Conservation (phyloP, 345 rosid genomes). For the Toxicodendron radicans region DNA sequence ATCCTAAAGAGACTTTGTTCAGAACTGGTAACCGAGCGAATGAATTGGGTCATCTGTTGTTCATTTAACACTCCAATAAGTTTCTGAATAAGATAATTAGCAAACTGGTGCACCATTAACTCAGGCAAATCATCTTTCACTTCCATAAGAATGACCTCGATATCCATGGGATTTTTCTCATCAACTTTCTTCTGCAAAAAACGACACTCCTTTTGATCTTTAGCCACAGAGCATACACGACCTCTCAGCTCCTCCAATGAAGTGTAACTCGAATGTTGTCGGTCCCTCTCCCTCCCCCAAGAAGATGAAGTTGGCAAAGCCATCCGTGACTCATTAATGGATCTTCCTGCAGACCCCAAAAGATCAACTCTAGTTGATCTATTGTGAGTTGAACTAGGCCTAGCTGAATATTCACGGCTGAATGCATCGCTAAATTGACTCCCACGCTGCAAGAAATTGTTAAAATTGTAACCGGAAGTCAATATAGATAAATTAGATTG, state of each 20-base stretch:
- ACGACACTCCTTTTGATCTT: constrained; percentile 11
- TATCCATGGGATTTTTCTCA: constrained; percentile 9
- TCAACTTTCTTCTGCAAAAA: constrained; percentile 13
- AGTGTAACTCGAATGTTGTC: not conserved
- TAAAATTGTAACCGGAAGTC: too few relatives aligned
- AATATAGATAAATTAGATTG: not conserved
- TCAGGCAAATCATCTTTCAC: constrained; percentile 31
- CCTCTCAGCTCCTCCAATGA: constrained; percentile 23
- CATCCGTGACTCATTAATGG: not conserved
- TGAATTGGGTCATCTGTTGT: constrained; percentile 22
- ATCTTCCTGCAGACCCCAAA: not conserved
- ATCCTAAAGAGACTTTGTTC: constrained; percentile 14
- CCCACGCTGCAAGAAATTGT: not conserved
- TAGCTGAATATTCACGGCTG: not conserved
- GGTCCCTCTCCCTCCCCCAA: not conserved
- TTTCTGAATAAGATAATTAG: constrained; percentile 30
- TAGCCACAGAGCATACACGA: constrained; percentile 10
- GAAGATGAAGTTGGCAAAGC: not conserved
- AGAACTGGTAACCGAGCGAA: constrained; percentile 1
- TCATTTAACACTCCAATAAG: constrained; percentile 22
- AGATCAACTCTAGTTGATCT: not conserved
- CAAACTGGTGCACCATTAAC: constrained; percentile 23
- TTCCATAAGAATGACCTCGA: constrained; percentile 29
- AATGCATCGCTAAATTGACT: not conserved
- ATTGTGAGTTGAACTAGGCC: not conserved